Percentiles rank a stretch among this genome's conserved stretches.
Evolutionary conservation across 2,329 filamentous ascomycete species (phyloP).

Genomic region (Magnaporthiopsis rhizophila): DNA sequence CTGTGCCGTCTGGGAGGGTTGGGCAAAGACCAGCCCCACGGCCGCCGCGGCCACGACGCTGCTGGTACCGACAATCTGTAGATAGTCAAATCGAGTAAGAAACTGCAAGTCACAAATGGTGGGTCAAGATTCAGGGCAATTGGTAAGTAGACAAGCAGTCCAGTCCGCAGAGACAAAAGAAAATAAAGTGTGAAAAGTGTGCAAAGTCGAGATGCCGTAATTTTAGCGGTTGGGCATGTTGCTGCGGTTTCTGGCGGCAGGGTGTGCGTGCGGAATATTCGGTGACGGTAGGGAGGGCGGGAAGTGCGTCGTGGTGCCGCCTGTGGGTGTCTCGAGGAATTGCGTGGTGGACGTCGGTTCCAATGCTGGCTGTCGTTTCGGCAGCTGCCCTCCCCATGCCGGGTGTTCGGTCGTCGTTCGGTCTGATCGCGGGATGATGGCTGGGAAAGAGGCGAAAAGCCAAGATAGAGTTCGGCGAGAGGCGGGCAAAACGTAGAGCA

Average conservation of each 20-base stretch:
- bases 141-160: neutral
- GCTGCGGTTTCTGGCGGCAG: no score
- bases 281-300: neutral
- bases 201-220: neutral
- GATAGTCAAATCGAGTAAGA: conserved; percentile 4
- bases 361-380: neutral
- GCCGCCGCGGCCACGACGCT: conserved; percentile 54
- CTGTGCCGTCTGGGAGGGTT: conserved; percentile 35
- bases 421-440: neutral
- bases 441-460: neutral
- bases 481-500: neutral
- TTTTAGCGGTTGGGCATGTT: neutral
- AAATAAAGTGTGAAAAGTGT: neutral
- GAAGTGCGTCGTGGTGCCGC: no score
- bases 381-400: neutral
- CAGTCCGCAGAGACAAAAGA: neutral
- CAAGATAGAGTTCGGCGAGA: neutral
- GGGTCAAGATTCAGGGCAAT: neutral
- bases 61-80: conserved; percentile 52
- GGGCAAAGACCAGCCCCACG: conserved; percentile 51
- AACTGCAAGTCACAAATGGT: neutral
- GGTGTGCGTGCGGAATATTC: neutral
- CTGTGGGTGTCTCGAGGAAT: neutral
- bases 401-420: neutral
- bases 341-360: neutral